Base-by-base conservation (phyloP, 2,329 filamentous ascomycete genomes). In the Trichoderma sp. region DNA sequence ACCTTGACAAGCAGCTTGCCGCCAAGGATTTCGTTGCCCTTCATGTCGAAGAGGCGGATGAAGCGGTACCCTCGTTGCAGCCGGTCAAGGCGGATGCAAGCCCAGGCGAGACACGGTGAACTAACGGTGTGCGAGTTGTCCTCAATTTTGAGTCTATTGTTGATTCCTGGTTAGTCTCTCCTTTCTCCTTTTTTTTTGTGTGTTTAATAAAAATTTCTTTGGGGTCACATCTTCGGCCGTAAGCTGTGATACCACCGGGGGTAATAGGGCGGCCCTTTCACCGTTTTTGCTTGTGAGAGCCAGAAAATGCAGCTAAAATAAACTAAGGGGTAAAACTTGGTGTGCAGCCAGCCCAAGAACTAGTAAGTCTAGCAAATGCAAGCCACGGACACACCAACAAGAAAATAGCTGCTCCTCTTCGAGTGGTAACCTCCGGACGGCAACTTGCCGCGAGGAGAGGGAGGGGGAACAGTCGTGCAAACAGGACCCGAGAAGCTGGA, bases 71-170 rank as follows among this genome's bases (percentile, higher is more conserved):
- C 90, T 64, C 82, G 83, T 64, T 85, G 86, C 3, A 91, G 85
- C 53, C 89, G 88, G 81, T 91, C 89, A 14, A 91, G 86, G 4
- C 90, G 88, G 79, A 91, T 87, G 79, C 89, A 91, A 31, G 89
- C 88, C 89, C 89, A 91, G 11, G 87, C 88, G 31, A 88, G 84
- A 45, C 87, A 81, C 14, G 83, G 80, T 50, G 81, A 83, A 77
- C 81, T 81, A 63, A 85, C 83, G 69, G 83, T 80, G 53, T 83
- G 81, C 45, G 84, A 83, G 63, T 86, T 86, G 78, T 90, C 87
- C 77, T 90, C 87, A 73, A 91, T 83, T 76, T 87, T 89, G 83
- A 91, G 87, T 75, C 89, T 91, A 77, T 74, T 21, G 7, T n/a
- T n/a, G 1, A 11, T 50, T 64, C 21, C 33, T 60, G 29, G 45